Base-by-base conservation (phyloP, 371 early-diverging fungal species). In the Mycotypha africana region DNA sequence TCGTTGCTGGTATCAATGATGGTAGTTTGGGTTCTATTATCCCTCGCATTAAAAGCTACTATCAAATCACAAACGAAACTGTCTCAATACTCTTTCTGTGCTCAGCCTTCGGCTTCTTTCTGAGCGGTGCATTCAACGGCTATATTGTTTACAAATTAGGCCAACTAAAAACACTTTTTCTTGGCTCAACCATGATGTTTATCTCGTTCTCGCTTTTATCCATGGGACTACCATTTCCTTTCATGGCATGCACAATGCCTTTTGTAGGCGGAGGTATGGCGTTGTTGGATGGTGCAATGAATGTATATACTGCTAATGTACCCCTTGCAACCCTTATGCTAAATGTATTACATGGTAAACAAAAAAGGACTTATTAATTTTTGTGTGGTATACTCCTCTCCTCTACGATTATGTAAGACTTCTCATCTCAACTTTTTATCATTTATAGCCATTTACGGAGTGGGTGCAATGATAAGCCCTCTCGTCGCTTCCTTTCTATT, bases 261-360 rank as follows among this genome's bases (percentile, higher is more conserved):
- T 45, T 51, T 20, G 43, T 57, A 11, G 65, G 65, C 17, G 44
- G 43, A 8, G 65, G 65, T 15, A 47, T 56, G 19, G 61, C 51
- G 33, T 33, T 65, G 31, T 19, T 55, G 17, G 60, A 67, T 31
- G 62, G 63, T 16, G 63, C 51, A 12, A 53, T 57, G 51, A 67
- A 67, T 38, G 63, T 67, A 9, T 56, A 41, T 23, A 32, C 42
- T 11, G 60, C 63, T 16, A 62, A 44, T 47, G 48, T 59, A 30
- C 67, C 67, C 20, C 52, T 62, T 23, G 54, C 63, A 3, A 67
- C 67, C 2, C 40, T 56, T 10, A 51, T 58, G 39, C 42, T 67
- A 19, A 67, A 62, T 45, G 25, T 60, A n/a, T 32, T 62, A 10
- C 67, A 67, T 54, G 67, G 67, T 66, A 59, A 37, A 44, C 4